Evolutionary conservation across 805 yeast genomes (phyloP), one percentile per base, ranked within the genome.

Genomic region (Kockiozyma suomiensis): DNA sequence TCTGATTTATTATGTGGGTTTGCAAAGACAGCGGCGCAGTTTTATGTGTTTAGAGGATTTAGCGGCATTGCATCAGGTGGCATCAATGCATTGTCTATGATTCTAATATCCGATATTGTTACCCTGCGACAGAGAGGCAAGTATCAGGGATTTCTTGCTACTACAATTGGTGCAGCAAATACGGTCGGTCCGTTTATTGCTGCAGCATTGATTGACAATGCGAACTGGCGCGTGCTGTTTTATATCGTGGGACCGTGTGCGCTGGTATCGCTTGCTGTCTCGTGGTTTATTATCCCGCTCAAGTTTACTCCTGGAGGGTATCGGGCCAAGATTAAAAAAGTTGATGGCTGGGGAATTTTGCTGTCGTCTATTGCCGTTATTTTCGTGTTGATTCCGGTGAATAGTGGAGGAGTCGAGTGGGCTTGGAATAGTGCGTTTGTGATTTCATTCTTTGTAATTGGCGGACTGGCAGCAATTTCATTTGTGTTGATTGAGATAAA

Each of bases 41-140:
- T 88, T 49, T 85, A 87, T 60, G 90, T 85, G 2, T 92, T 90
- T 1, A 78, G 93, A 68, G 85, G 83, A 6, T 74, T 87, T 21
- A 83, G 84, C 54, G 94, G 94, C 53, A 69, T 84, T 35, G 93
- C 92, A 15, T 90, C 85, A 8, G 86, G 88, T 38, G 88, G 88
- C 26, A 79, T 86, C 50, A 85, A 82, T 66, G 76, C 85, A 1
- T 73, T 85, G 71, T 81, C 79, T 3, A 77, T 81, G 61, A 81
- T 86, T 32, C 81, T 87, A 28, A 74, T 81, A 10, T 78, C 87
- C 1, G 89, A 85, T 66, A 70, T 80, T 3, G 81, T 82, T 2
- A 82, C 86, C 0, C 68, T 78, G 12, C 64, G 70, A 12, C 64
- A 67, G 51, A 68, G 77, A 8, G 75, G 74, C 17, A 49, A 69